Evolutionary conservation across 768 basidiomycete species (phyloP).

Genomic region (Solioccasus polychromus): DNA sequence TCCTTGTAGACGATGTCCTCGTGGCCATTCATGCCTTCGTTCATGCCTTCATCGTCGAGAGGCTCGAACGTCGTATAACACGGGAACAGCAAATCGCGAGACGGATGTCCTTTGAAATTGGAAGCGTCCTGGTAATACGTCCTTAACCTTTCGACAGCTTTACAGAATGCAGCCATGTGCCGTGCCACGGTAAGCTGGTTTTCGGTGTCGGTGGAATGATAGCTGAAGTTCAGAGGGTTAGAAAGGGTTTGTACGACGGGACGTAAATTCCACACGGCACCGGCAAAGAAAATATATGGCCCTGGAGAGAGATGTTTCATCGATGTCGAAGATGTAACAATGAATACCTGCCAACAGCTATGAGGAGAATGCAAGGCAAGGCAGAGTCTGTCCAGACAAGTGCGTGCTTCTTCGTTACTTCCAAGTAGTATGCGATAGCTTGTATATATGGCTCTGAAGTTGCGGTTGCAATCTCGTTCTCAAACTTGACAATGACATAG

Average conservation of each 20-base stretch:
- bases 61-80: background rate
- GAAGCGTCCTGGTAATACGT: background rate
- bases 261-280: background rate
- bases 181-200: background rate
- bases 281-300: background rate
- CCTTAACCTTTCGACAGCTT: background rate
- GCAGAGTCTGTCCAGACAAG: constrained; percentile 8
- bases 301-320: background rate
- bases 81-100: background rate
- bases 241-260: background rate
- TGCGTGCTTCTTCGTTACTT: constrained; percentile 13
- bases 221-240: background rate
- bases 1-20: too few relatives aligned
- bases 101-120: background rate
- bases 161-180: background rate
- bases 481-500: constrained; percentile 19
- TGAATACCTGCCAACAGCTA: constrained; percentile 20
- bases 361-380: constrained; percentile 26
- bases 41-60: background rate
- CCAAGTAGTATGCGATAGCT: constrained; percentile 19
- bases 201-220: background rate
- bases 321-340: background rate
- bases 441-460: constrained; percentile 27
- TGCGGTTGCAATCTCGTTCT: constrained; percentile 20
- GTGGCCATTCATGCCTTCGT: too few relatives aligned